Conservation (phyloP, 495 filamentous ascomycete genomes). For the Penicillium arizonense region DNA sequence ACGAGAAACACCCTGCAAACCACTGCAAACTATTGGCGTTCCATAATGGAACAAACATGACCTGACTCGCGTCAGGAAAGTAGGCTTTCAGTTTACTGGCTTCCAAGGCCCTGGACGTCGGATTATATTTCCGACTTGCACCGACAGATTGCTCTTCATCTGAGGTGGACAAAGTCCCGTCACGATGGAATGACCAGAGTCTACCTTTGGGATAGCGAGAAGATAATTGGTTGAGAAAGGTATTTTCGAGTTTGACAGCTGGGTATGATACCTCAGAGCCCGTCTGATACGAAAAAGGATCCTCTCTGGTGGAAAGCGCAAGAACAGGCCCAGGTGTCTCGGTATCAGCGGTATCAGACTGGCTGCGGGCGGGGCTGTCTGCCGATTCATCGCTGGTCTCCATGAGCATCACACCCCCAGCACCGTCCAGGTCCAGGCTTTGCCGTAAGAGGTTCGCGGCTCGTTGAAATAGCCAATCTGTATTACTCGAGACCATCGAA, state of each 20-base stretch:
- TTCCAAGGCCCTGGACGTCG: constrained; percentile 25
- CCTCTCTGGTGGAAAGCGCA: constrained; percentile 10
- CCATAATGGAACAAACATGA: constrained; percentile 54
- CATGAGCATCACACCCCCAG: constrained; percentile 44
- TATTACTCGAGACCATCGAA: constrained; percentile 6
- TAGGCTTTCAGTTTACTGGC: constrained; percentile 9
- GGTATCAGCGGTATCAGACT: constrained; percentile 3
- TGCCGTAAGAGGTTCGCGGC: constrained; percentile 48
- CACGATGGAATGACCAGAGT: constrained; percentile 55
- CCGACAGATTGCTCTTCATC: constrained; percentile 15
- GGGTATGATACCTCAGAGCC: constrained; percentile 3
- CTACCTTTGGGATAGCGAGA: constrained; percentile 54
- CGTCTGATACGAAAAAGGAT: constrained; percentile 11
- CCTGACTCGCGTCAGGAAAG: constrained; percentile 25
- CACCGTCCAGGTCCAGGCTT: constrained; percentile 38
- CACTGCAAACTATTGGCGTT: constrained; percentile 57
- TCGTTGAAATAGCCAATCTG: constrained; percentile 36
- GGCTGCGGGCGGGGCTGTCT: constrained; percentile 3
- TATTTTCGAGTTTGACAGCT: constrained; percentile 18
- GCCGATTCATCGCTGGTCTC: constrained; percentile 12
- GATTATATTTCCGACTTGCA: constrained; percentile 14
- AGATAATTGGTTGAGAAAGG: constrained; percentile 43
- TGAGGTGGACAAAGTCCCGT: constrained; percentile 20
- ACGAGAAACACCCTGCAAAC: constrained; percentile 59
- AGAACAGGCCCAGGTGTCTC: constrained; percentile 10